Base-by-base conservation (phyloP, 495 filamentous ascomycete genomes). In the Xylaria sp. region DNA sequence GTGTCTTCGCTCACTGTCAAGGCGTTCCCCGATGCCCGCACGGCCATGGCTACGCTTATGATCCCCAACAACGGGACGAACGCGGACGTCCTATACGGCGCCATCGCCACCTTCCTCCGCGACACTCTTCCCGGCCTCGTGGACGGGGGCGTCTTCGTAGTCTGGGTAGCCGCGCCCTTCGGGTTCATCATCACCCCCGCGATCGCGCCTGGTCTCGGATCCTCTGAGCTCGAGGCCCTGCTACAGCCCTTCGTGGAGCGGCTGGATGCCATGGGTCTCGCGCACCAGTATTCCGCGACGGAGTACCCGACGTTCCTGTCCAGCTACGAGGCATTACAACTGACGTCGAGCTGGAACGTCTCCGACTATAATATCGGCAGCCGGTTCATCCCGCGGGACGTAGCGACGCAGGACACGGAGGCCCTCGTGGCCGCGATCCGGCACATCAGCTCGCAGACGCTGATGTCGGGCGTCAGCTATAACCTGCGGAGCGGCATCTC, bases 1-100 rank as follows among this genome's bases (percentile, higher is more conserved):
- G 86, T 88, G 5, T 72, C 77, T 53, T 82, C 80, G 24, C 68
- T 84, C 72, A 88, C 85, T 0, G 72, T 77, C 6, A 83, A 82
- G 68, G 78, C 80, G 1, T 76, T 85, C 52, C 61, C 59, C 0
- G 76, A 77, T 31, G 62, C 69, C 11, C 57, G 21, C 17, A 35
- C 26, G 52, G 74, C 5, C 71, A 67, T 5, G 74, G 75, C 15
- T 71, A 33, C 31, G 26, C 33, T 58, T 3, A 58, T n/a, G 11
- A 58, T 58, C 5, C 63, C 5, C 12, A n/a, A 9, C 50, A n/a
- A 77, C 71, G 0, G 88, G 2, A 35, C 55, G 12, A 58, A 58
- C 17, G 21, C 7, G 7, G 55, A 58, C 26, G 5, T 17, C 26
- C 1, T 58, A 33, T 58, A 58, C 17, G 5, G 3, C 14, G 26